phyloP scores from a whole-genome alignment of 2,329 filamentous ascomycete species.

The Phoma sp. region DNA sequence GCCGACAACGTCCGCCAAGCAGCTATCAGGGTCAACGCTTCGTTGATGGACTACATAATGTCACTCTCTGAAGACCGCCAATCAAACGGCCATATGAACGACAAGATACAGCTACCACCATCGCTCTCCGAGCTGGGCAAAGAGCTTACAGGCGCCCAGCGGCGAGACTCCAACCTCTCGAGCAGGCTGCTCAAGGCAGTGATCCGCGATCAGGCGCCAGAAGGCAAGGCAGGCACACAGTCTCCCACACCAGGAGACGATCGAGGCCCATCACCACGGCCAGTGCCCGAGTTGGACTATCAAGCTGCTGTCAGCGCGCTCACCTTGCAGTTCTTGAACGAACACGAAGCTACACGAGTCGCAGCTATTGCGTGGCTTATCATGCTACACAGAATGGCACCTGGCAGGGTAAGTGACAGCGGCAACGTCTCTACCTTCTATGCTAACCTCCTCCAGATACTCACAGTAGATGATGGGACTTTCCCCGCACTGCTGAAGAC shows the following conservation, averaged over 20 bases:
- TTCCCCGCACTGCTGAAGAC: slow-evolving; percentile 97
- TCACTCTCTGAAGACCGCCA: slow-evolving; percentile 72
- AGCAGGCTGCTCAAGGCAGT: slow-evolving; percentile 44
- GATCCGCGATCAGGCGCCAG: slow-evolving; percentile 41
- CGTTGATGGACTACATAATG: slow-evolving; percentile 92
- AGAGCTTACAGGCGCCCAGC: slow-evolving; percentile 50
- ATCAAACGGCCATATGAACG: slow-evolving; percentile 40
- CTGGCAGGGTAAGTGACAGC: slow-evolving; percentile 70
- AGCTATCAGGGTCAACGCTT: slow-evolving; percentile 86
- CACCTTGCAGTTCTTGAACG: slow-evolving; percentile 91
- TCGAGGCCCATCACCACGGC: slow-evolving; percentile 51
- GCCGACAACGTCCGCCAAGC: slow-evolving; percentile 88
- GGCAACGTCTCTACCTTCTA: neutral
- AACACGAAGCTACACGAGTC: slow-evolving; percentile 93
- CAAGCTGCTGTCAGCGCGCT: slow-evolving; percentile 92
- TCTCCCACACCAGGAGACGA: slow-evolving; percentile 55
- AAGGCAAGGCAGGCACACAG: slow-evolving; percentile 37
- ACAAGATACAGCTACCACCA: slow-evolving; percentile 52
- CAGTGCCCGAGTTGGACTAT: slow-evolving; percentile 82
- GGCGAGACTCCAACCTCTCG: slow-evolving; percentile 48
- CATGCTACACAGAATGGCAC: slow-evolving; percentile 96
- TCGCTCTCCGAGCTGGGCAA: slow-evolving; percentile 48
- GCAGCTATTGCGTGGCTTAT: slow-evolving; percentile 95
- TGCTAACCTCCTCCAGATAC: slow-evolving; percentile 47
- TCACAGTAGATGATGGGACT: slow-evolving; percentile 95